Evolutionary conservation across 2,329 filamentous ascomycete species (phyloP).

Genomic region (Torrubiella hemipterigena): DNA sequence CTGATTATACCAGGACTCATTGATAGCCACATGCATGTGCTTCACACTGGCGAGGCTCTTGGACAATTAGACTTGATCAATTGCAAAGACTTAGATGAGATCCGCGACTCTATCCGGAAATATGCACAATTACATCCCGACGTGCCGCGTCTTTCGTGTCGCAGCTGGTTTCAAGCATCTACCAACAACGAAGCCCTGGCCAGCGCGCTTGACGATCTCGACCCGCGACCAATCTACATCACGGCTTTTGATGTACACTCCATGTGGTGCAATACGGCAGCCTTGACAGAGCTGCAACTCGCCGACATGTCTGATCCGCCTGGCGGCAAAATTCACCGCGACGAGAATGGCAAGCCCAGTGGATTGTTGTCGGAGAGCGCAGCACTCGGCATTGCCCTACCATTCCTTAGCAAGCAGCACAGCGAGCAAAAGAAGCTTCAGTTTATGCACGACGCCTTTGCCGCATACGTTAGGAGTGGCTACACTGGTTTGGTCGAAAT

Average conservation of each 20-base stretch:
- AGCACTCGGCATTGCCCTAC: conserved; percentile 27
- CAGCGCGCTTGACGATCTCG: conserved; percentile 29
- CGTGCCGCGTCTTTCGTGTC: conserved; percentile 23
- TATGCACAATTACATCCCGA: conserved; percentile 21
- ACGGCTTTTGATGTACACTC: conserved; percentile 31
- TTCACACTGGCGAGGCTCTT: conserved; percentile 26
- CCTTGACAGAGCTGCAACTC: conserved; percentile 25
- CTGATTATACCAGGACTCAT: conserved; percentile 25
- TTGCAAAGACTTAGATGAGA: conserved; percentile 22
- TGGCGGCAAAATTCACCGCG: conserved; percentile 28
- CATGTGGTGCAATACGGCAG: conserved; percentile 31
- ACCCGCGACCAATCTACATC: conserved; percentile 30
- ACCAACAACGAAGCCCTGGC: conserved; percentile 25
- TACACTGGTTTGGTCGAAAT: conserved; percentile 33
- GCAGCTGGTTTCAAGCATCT: conserved; percentile 32
- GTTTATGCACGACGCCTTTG: conserved; percentile 23
- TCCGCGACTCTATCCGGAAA: conserved; percentile 19
- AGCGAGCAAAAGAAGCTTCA: conserved; percentile 23
- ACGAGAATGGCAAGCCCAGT: conserved; percentile 22
- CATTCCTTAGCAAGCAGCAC: conserved; percentile 22
- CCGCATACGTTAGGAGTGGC: conserved; percentile 25
- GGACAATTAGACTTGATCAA: conserved; percentile 23
- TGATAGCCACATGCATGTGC: conserved; percentile 31
- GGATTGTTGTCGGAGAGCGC: conserved; percentile 29
- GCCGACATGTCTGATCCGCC: conserved; percentile 24